Percentiles rank a stretch among this genome's conserved stretches.
These are phyloP conservation scores for Podila minutissima DNA, from an alignment of 192 early-diverging fungal genomes.

Conservation along the genomic window DNA sequence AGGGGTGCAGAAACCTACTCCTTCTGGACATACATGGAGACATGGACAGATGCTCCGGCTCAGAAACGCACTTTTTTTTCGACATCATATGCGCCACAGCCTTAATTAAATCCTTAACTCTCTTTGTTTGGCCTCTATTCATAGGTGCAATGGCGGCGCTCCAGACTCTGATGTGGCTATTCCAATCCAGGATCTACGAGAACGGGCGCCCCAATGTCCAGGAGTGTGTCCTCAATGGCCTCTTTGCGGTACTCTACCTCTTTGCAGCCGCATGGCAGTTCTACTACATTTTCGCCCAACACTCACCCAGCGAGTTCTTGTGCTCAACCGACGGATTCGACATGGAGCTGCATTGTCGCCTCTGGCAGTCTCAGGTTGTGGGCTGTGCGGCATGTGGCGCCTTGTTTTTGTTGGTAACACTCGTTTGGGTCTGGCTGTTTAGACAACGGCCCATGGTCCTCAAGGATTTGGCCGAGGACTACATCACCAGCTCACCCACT, in stretches of 20 bases:
- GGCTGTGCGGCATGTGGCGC: slow-evolving; percentile 17
- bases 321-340: slow-evolving; percentile 22
- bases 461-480: slow-evolving; percentile 30
- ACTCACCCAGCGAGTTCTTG: slow-evolving; percentile 12
- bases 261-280: slow-evolving; percentile 44
- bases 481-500: slow-evolving; percentile 11
- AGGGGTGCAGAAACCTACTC: too few relatives aligned
- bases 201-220: slow-evolving; percentile 39
- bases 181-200: slow-evolving; percentile 44
- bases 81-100: not conserved
- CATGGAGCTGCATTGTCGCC: slow-evolving; percentile 19
- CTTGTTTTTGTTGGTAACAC: slow-evolving; percentile 14
- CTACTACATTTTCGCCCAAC: slow-evolving; percentile 27
- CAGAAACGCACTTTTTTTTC: not conserved
- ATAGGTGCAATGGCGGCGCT: slow-evolving; percentile 23
- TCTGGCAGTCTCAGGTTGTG: slow-evolving; percentile 36
- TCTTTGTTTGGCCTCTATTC: not conserved
- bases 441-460: slow-evolving; percentile 25
- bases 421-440: slow-evolving; percentile 31
- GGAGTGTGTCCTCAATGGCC: slow-evolving; percentile 25
- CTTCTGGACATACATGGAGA: too few relatives aligned
- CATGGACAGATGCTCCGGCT: not conserved
- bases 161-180: slow-evolving; percentile 34
- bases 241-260: slow-evolving; percentile 11
- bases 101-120: not conserved